phyloP scores from a whole-genome alignment of 2,329 filamentous ascomycete species.

The Sordariomycetes sp. region DNA sequence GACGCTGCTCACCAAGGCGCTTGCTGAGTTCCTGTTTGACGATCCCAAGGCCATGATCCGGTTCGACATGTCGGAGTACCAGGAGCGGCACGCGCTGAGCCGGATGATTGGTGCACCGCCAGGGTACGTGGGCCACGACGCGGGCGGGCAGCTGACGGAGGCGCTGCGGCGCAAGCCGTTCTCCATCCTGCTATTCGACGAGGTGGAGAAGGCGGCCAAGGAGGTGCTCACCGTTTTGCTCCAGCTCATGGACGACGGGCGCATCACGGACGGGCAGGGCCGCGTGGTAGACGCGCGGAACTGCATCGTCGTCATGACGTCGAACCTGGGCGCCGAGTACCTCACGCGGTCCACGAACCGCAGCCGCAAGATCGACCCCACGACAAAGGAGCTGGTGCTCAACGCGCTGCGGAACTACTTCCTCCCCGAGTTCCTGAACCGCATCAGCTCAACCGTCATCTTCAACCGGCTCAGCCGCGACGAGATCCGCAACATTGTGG shows the following conservation, averaged over 20 bases:
- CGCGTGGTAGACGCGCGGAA: conserved; percentile 90
- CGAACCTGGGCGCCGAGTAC: conserved; percentile 89
- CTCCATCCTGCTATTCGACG: conserved; percentile 94
- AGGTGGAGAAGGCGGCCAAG: conserved; percentile 97
- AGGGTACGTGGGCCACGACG: conserved; percentile 92
- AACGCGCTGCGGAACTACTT: conserved; percentile 87
- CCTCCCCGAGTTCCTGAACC: conserved; percentile 95
- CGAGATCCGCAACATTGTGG: conserved; percentile 93
- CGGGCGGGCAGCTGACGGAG: conserved; percentile 91
- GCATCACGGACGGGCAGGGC: conserved; percentile 96
- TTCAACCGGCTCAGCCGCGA: conserved; percentile 88
- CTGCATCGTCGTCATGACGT: conserved; percentile 99
- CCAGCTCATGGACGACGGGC: conserved; percentile 98
- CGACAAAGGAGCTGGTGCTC: conserved; percentile 83
- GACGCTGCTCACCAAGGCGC: conserved; percentile 88
- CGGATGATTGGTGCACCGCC: conserved; percentile 97
- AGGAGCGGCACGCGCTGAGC: conserved; percentile 88
- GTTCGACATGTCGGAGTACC: conserved; percentile 99
- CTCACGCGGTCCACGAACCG: conserved; percentile 66
- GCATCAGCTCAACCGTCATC: conserved; percentile 91
- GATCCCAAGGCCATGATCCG: conserved; percentile 96
- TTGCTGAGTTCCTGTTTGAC: conserved; percentile 97
- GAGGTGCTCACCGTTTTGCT: conserved; percentile 91
- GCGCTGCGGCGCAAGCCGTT: conserved; percentile 88
- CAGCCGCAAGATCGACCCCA: conserved; percentile 75